Conservation (phyloP, 192 early-diverging fungal species). For the Backusella luteola region DNA sequence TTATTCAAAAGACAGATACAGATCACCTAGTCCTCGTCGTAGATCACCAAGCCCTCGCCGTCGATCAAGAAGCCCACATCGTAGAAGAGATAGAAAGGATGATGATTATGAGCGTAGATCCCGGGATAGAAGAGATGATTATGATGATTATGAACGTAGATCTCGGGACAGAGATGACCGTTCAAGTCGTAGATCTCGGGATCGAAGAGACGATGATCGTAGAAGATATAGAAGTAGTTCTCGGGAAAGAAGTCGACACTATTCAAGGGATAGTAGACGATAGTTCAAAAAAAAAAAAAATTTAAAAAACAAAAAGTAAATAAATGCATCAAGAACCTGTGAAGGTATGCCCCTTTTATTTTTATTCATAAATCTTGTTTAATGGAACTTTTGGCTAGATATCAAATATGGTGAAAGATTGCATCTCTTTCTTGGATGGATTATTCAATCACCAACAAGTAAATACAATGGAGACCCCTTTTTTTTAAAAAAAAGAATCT, state of each 20-base stretch:
- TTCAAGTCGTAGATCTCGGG: neutral
- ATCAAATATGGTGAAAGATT: neutral
- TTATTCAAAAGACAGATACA: neutral
- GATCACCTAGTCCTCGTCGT: neutral
- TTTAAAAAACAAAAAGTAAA: neutral
- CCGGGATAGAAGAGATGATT: conserved; percentile 17
- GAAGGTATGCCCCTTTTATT: neutral
- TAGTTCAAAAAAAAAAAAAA: neutral
- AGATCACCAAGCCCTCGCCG: neutral
- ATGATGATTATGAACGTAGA: conserved; percentile 33
- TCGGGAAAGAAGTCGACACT: neutral
- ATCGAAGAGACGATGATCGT: neutral
- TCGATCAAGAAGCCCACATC: neutral
- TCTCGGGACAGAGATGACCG: neutral
- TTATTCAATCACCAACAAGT: neutral
- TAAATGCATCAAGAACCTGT: neutral
- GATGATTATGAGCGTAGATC: neutral
- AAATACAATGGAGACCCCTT: neutral
- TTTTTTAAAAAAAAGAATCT: too few species aligned
- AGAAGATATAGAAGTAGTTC: conserved; percentile 1
- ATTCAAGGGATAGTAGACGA: conserved; percentile 12
- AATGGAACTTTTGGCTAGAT: neutral
- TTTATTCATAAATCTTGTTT: neutral
- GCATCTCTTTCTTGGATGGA: neutral
- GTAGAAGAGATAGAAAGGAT: neutral